Evolutionary conservation across 306 rosid species (phyloP), one percentile per base, ranked within the genome.

Genomic region (Sesbania bispinosa): DNA sequence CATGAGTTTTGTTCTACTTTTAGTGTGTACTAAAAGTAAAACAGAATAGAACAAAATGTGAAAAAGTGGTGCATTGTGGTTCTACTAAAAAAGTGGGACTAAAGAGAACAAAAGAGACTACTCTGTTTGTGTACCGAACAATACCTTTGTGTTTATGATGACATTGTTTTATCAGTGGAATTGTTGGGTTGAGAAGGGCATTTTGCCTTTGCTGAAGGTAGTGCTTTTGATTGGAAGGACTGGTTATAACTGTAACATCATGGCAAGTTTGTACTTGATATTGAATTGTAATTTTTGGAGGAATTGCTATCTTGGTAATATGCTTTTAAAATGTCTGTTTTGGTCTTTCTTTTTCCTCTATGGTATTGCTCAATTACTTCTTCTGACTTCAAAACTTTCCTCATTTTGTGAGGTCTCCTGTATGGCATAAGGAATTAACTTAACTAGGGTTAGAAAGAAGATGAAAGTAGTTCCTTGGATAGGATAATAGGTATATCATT

Each of bases 141-240:
- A n/a, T n/a, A n/a, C n/a, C n/a, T 73, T 21, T 52, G 39, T 48
- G 67, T 76, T 43, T 48, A 4, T 11, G 23, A 3, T 64, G 50
- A 15, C 74, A 24, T 62, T 61, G 27, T 54, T 30, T 26, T 26
- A n/a, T 68, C 32, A 2, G 20, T 69, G 14, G 62, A 42, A 52
- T 18, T 1, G 18, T 21, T 32, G 41, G 32, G 41, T 33, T 69
- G 73, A 48, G 76, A 69, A 61, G 54, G 14, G 38, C 45, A 2
- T 69, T 53, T 77, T 43, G 45, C 27, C 58, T 69, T 59, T 2
- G 48, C 50, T 65, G 51, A 47, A 57, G 29, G 62, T 73, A 14
- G 51, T 39, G 38, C 26, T 62, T 71, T 62, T 81, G 10, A 24
- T 71, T 32, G 62, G 58, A 67, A 19, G 50, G 41, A 69, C 20